These are phyloP conservation scores for Trametes pubescens DNA, from an alignment of 1,284 basidiomycete genomes.

Conservation along the genomic window DNA sequence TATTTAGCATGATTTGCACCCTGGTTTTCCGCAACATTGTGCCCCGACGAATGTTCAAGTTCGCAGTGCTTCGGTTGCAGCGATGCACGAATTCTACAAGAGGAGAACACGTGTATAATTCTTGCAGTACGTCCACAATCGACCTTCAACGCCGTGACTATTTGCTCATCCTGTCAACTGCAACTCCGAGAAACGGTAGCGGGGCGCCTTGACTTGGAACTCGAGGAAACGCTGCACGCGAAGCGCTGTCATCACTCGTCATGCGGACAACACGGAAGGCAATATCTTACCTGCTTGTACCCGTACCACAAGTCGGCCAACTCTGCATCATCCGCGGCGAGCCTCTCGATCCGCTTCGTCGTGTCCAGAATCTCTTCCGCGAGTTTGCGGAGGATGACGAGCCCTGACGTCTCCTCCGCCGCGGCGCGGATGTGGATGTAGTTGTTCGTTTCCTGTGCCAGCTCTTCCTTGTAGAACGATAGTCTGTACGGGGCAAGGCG, in stretches of 20 bases:
- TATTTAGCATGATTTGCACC: too few species aligned
- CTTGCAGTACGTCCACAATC: background rate
- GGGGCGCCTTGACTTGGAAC: constrained; percentile 10
- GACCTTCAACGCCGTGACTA: background rate
- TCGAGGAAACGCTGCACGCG: constrained; percentile 10
- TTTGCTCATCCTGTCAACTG: background rate
- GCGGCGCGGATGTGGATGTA: constrained; percentile 26
- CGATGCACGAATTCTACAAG: too few species aligned
- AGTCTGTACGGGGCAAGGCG: constrained; percentile 5
- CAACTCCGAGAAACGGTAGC: constrained; percentile 13
- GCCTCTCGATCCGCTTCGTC: constrained; percentile 4
- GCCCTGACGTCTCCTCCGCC: constrained; percentile 10
- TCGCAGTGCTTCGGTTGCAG: too few species aligned
- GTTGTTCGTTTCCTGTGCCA: constrained; percentile 26
- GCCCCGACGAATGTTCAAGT: too few species aligned
- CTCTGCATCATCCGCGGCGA: constrained; percentile 16
- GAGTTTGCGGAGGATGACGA: constrained; percentile 18
- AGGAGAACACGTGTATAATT: too few species aligned
- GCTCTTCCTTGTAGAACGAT: constrained; percentile 33
- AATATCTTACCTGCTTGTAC: constrained; percentile 7
- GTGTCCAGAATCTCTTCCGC: constrained; percentile 26
- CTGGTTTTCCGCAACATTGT: too few species aligned
- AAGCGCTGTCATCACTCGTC: background rate
- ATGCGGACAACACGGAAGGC: background rate
- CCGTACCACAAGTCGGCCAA: constrained; percentile 20